Evolutionary conservation across 1,284 basidiomycete genomes (phyloP).

Genomic region (Salmacisia buchloeana): DNA sequence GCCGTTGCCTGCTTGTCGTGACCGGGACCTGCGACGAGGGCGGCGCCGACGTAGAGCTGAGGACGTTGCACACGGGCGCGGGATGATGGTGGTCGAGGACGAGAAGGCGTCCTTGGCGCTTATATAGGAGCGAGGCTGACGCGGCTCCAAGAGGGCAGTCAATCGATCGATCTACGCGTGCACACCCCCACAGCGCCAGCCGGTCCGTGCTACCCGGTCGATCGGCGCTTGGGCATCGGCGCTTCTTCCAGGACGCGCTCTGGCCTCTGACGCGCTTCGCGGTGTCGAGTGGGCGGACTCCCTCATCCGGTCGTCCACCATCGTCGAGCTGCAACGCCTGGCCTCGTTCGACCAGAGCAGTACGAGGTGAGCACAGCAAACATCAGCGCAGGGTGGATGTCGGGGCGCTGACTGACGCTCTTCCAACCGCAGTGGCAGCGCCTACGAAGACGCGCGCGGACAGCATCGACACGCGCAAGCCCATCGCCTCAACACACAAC

Average conservation of each 20-base stretch:
- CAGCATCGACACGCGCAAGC: background rate
- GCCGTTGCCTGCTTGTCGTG: no score
- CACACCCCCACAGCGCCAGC: background rate
- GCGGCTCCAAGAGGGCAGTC: background rate
- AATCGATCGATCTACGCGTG: background rate
- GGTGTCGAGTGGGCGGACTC: background rate
- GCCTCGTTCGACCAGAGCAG: no score
- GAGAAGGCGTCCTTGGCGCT: background rate
- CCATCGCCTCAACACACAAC: conserved; percentile 6
- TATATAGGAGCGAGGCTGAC: background rate
- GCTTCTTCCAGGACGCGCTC: background rate
- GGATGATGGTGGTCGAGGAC: conserved; percentile 4
- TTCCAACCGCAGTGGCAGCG: no score
- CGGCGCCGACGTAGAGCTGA: background rate
- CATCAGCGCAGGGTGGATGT: no score
- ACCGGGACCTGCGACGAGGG: background rate
- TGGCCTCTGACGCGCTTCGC: background rate
- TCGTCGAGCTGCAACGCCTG: background rate
- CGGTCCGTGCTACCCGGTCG: background rate
- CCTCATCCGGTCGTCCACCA: background rate
- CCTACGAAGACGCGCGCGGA: no score
- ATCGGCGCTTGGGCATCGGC: background rate
- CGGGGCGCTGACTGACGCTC: no score
- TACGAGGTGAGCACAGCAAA: no score
- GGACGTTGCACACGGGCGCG: background rate